Evolutionary conservation across 441 rosid species (phyloP).

Genomic region (Raphanus hybrid): DNA sequence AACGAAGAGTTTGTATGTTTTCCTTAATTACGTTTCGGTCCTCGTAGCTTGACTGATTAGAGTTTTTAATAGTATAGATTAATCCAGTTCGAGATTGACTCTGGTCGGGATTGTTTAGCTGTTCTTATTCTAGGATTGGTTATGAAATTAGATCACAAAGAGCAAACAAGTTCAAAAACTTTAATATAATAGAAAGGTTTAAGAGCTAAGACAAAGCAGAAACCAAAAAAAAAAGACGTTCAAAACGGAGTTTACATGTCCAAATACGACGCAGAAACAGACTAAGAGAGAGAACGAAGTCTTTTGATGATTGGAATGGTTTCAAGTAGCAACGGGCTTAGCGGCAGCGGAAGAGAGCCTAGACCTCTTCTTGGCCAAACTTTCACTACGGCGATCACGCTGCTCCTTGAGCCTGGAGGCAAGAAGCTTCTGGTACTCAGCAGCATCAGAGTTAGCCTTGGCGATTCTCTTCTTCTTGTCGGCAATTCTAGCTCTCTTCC

Average conservation of each 20-base stretch:
- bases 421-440: conserved; percentile 75
- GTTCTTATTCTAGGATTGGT: neutral
- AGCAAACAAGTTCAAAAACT: conserved; percentile 23
- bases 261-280: conserved; percentile 22
- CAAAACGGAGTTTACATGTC: conserved; percentile 31
- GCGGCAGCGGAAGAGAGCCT: conserved; percentile 70
- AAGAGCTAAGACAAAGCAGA: neutral
- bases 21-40: neutral
- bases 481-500: conserved; percentile 68
- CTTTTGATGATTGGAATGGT: neutral
- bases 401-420: conserved; percentile 73
- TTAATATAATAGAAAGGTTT: conserved; percentile 17
- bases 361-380: conserved; percentile 77
- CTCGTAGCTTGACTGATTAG: neutral
- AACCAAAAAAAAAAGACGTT: neutral
- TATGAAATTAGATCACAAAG: neutral
- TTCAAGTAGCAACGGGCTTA: conserved; percentile 57
- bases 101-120: neutral
- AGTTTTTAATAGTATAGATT: neutral
- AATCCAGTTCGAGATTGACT: neutral
- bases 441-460: conserved; percentile 73
- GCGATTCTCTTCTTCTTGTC: conserved; percentile 74
- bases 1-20: neutral
- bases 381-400: conserved; percentile 70
- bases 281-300: conserved; percentile 7